Conservation (phyloP, 331 rosid genomes). For the Erythrophleum ivorense region DNA sequence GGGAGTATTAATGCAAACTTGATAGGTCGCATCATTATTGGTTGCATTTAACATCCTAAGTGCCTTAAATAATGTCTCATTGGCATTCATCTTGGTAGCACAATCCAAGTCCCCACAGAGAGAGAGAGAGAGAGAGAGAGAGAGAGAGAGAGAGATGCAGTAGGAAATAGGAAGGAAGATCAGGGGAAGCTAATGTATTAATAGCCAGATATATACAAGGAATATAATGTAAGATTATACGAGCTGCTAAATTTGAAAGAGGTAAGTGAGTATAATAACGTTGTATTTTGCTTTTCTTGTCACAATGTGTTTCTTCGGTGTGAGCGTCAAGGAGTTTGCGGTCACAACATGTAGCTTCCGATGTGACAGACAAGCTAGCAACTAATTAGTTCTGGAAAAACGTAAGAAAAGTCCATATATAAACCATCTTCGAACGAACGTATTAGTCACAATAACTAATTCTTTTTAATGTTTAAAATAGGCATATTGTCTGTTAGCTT, state of each 20-base stretch:
- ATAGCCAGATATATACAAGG: background rate
- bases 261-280: background rate
- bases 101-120: background rate
- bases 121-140: background rate
- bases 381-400: background rate
- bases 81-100: background rate
- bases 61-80: background rate
- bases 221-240: background rate
- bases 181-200: background rate
- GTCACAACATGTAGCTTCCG: background rate
- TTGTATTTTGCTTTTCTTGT: background rate
- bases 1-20: constrained; percentile 34
- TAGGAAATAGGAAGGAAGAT: background rate
- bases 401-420: background rate
- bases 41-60: background rate
- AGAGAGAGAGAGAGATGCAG: background rate
- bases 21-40: background rate
- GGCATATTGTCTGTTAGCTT: background rate
- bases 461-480: background rate
- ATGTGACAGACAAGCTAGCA: constrained; percentile 2
- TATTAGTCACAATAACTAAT: too few relatives aligned
- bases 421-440: background rate
- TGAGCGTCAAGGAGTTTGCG: background rate
- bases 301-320: background rate
- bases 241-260: background rate